Base-by-base conservation (phyloP, 768 basidiomycete species). In the Pisolithus orientalis region DNA sequence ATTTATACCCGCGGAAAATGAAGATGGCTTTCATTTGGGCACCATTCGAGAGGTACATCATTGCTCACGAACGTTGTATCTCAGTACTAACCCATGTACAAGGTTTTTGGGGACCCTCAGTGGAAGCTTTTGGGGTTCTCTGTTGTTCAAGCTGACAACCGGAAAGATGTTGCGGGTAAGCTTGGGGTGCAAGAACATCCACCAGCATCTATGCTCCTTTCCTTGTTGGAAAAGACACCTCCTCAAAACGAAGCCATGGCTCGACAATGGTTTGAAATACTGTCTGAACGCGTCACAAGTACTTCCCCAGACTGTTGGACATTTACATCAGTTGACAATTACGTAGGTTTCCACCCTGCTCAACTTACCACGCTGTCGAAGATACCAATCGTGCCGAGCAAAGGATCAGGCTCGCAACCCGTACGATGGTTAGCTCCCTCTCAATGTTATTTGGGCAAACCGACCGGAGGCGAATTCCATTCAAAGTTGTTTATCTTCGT, bases 401-500 rank as follows among this genome's bases (percentile, higher is more conserved):
- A 65, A 51, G 70, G 64, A 16, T 61, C 56, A 34, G 66, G 60
- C 4, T 58, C 61, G 6, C 62, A 69, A 13, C 57, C 52, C n/a
- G 62, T 70, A 54, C 74, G 63, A 46, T 82, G 74, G 74, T 63
- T 86, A 25, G 65, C 77, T 25, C 87, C 88, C 8, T 72, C 63
- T 3, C 84, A 85, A 51, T 92, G 90, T 57, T 90, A 85, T 62
- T 77, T 93, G 52, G 79, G 77, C 3, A 72, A 75, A 28, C 70
- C 75, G 47, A 66, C 72, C 16, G 71, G 74, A 25, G 77, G 78
- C 25, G 75, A 78, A 34, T 82, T 92, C 39, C 87, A 90, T 62
- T 85, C 86, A 3, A 85, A 86, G 57, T 70, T 95, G 1, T 96
- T 97, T 62, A 77, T 80, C 32, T 96, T 94, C 59, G 82, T 98